Evolutionary conservation across 441 rosid genomes (phyloP).

Genomic region (Iberis amara): DNA sequence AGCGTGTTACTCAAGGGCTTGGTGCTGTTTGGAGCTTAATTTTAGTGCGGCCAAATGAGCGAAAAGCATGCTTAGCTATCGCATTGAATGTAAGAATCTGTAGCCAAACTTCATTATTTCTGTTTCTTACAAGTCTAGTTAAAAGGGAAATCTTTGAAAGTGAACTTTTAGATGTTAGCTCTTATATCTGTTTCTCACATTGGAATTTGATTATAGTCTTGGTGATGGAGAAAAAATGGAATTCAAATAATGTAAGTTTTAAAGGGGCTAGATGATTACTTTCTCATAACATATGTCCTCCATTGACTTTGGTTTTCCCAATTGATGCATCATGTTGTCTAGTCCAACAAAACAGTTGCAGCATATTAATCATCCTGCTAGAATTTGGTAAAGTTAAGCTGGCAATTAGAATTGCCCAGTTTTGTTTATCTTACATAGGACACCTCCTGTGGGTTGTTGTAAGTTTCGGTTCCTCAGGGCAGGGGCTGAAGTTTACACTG

Average conservation of each 20-base stretch:
- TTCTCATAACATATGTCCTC: conserved; percentile 1
- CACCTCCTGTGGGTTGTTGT: conserved; percentile 11
- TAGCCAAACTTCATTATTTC: conserved; percentile 18
- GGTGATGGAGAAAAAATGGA: conserved; percentile 6
- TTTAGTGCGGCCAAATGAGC: conserved; percentile 82
- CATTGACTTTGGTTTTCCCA: conserved; percentile 5
- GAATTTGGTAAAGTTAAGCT: conserved; percentile 10
- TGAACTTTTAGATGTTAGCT: no score
- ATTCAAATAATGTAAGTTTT: conserved; percentile 10
- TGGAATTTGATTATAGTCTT: conserved; percentile 22
- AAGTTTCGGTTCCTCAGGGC: conserved; percentile 4
- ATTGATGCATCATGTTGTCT: conserved; percentile 1
- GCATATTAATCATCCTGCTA: conserved; percentile 5
- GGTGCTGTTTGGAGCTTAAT: conserved; percentile 99
- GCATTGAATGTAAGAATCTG: conserved; percentile 68
- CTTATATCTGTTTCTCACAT: neutral
- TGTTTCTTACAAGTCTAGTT: conserved; percentile 1
- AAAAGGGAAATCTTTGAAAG: neutral
- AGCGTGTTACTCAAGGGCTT: conserved; percentile 98
- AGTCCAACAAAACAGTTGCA: conserved; percentile 7
- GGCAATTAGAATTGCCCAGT: neutral
- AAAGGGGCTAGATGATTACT: conserved; percentile 16
- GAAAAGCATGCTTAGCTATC: conserved; percentile 84
- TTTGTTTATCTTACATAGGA: neutral
- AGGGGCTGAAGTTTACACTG: neutral